phyloP scores from a whole-genome alignment of 2,329 filamentous ascomycete genomes.

The Hypoxylon sp. region DNA sequence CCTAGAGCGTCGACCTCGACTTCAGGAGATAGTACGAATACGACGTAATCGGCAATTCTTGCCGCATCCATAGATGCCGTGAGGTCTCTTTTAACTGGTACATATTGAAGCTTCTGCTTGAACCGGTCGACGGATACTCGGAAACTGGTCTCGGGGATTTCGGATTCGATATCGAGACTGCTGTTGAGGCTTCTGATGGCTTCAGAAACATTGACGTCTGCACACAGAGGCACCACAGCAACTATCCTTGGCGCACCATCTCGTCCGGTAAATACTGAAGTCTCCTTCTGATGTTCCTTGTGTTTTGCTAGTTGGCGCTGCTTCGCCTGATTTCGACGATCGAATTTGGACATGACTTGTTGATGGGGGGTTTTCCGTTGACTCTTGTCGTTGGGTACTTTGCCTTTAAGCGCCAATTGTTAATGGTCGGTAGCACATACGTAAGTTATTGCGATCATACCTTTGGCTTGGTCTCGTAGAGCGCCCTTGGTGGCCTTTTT shows the following conservation, averaged over 20 bases:
- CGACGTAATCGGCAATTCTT: conserved; percentile 89
- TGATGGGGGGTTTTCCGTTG: conserved; percentile 91
- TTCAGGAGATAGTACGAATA: conserved; percentile 86
- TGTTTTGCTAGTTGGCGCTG: conserved; percentile 89
- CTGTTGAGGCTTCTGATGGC: conserved; percentile 80
- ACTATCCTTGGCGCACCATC: conserved; percentile 91
- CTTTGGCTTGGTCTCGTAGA: conserved; percentile 87
- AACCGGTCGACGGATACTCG: conserved; percentile 87
- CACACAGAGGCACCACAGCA: conserved; percentile 87
- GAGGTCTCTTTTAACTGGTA: conserved; percentile 81
- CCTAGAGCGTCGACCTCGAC: conserved; percentile 88
- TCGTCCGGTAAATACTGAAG: conserved; percentile 85
- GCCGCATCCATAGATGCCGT: conserved; percentile 87
- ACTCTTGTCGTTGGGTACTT: conserved; percentile 80
- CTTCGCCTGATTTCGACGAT: conserved; percentile 93
- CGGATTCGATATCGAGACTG: conserved; percentile 83
- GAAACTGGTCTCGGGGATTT: conserved; percentile 71
- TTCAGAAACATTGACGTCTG: conserved; percentile 75
- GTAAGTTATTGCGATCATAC: conserved; percentile 60
- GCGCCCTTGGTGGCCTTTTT: conserved; percentile 90
- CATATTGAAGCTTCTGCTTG: conserved; percentile 93
- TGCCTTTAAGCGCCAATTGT: conserved; percentile 68
- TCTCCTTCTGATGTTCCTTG: conserved; percentile 83
- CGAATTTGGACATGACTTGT: conserved; percentile 97
- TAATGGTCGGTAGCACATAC: conserved; percentile 16